Conservation (phyloP, 352 stramenopile genomes). For the Phytophthora crassamura region DNA sequence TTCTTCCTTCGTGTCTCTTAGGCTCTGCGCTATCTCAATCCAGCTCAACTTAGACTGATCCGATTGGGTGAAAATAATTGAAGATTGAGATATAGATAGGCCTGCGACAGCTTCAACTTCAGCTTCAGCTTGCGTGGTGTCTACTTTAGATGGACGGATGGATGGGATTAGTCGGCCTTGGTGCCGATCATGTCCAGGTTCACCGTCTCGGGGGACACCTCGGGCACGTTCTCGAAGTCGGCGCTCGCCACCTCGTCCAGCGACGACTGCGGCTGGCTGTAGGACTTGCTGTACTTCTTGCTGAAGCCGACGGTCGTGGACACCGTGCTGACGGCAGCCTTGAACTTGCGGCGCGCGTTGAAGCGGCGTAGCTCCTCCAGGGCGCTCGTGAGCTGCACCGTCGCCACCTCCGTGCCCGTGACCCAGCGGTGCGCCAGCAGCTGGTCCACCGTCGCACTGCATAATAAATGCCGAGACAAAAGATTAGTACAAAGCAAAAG, state of each 20-base stretch:
- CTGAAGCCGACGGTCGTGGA: conserved; percentile 74
- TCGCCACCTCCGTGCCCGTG: conserved; percentile 78
- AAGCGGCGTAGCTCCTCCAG: conserved; percentile 93
- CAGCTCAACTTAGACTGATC: conserved; percentile 2
- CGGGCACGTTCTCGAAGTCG: conserved; percentile 19
- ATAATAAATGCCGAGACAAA: conserved; percentile 16
- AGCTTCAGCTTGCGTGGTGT: conserved; percentile 15
- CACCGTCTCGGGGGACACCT: conserved; percentile 36
- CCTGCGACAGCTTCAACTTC: conserved; percentile 24
- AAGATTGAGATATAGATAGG: conserved; percentile 28
- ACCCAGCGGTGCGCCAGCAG: conserved; percentile 93
- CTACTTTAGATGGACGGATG: conserved; percentile 6
- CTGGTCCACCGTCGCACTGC: conserved; percentile 80
- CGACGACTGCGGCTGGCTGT: conserved; percentile 47
- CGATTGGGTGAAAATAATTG: conserved; percentile 38
- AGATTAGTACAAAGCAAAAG: neutral
- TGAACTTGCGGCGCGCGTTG: conserved; percentile 96
- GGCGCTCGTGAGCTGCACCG: conserved; percentile 92
- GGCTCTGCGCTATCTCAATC: conserved; percentile 8
- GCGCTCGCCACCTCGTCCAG: conserved; percentile 23
- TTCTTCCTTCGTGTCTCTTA: conserved; percentile 11
- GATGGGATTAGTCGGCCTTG: conserved; percentile 37
- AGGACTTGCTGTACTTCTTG: conserved; percentile 77
- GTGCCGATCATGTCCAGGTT: conserved; percentile 32
- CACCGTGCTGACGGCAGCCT: conserved; percentile 91